Conservation (phyloP, 225 moss, liverwort and hornwort species). For the Thuidium tamariscinum region DNA sequence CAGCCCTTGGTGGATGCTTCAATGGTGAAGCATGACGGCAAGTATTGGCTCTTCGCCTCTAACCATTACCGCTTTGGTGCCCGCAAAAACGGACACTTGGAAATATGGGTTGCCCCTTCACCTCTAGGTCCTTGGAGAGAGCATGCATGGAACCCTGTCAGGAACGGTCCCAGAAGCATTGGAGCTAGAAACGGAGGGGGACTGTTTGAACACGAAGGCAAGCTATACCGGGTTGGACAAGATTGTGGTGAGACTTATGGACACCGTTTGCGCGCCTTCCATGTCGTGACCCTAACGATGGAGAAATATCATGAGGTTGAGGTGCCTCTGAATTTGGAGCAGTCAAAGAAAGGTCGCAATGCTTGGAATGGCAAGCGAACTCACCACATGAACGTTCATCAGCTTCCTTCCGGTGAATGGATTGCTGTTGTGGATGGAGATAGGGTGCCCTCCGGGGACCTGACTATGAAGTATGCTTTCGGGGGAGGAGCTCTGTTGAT, state of each 20-base stretch:
- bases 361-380: slow-evolving; percentile 85
- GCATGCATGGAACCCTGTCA: slow-evolving; percentile 60
- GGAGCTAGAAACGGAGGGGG: slow-evolving; percentile 84
- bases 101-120: slow-evolving; percentile 69
- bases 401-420: slow-evolving; percentile 76
- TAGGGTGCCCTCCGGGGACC: slow-evolving; percentile 69
- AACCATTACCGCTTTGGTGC: slow-evolving; percentile 48
- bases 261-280: slow-evolving; percentile 62
- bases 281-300: slow-evolving; percentile 40
- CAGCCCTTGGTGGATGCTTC: slow-evolving; percentile 88
- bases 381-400: slow-evolving; percentile 77
- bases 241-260: slow-evolving; percentile 89
- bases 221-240: slow-evolving; percentile 75
- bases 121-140: slow-evolving; percentile 77
- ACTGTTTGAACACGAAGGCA: slow-evolving; percentile 54
- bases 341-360: slow-evolving; percentile 60
- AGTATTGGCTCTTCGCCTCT: slow-evolving; percentile 75
- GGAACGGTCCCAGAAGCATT: slow-evolving; percentile 35
- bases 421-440: slow-evolving; percentile 95
- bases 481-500: slow-evolving; percentile 40
- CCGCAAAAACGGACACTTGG: slow-evolving; percentile 74
- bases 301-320: slow-evolving; percentile 56
- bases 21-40: slow-evolving; percentile 47
- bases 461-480: slow-evolving; percentile 24
- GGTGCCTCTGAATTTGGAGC: slow-evolving; percentile 55